phyloP scores from a whole-genome alignment of 768 basidiomycete species.

The Tylopilus subfusipes region DNA sequence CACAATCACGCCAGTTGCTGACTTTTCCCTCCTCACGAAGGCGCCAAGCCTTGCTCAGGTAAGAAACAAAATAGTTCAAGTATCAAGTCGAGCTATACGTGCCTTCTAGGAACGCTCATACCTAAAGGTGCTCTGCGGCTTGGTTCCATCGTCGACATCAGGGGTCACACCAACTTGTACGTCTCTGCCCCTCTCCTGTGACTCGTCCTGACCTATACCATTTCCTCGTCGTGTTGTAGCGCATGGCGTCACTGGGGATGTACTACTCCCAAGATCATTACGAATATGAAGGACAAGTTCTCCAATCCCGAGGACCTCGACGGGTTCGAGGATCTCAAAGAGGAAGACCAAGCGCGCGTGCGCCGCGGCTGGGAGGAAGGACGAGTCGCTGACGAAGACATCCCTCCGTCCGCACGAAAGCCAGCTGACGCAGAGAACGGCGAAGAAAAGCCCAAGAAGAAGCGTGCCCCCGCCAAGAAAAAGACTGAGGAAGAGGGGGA shows the following conservation, averaged over 20 bases:
- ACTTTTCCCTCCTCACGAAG: constrained; percentile 39
- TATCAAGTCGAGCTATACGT: constrained; percentile 7
- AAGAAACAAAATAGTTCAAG: constrained; percentile 12
- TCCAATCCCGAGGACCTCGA: constrained; percentile 68
- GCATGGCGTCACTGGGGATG: constrained; percentile 94
- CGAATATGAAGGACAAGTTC: constrained; percentile 65
- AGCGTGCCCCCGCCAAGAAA: constrained; percentile 38
- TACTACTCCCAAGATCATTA: constrained; percentile 61
- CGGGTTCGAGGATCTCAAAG: constrained; percentile 71
- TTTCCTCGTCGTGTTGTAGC: constrained; percentile 34
- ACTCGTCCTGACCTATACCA: not conserved
- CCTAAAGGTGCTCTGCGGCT: constrained; percentile 69
- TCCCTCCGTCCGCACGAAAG: constrained; percentile 71
- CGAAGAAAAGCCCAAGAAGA: constrained; percentile 55
- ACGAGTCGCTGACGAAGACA: constrained; percentile 78
- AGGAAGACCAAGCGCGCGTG: constrained; percentile 70
- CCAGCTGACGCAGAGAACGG: constrained; percentile 46
- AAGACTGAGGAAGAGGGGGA: constrained; percentile 32
- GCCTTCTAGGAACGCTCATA: constrained; percentile 58
- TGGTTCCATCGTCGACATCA: constrained; percentile 72
- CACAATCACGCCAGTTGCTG: constrained; percentile 18
- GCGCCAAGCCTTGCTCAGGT: constrained; percentile 77
- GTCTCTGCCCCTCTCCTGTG: constrained; percentile 17
- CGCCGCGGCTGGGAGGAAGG: constrained; percentile 72
- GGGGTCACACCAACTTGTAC: constrained; percentile 67